Evolutionary conservation across 495 filamentous ascomycete genomes (phyloP), one percentile per base, ranked within the genome.

Genomic region (Hypoxylon cercidicola): DNA sequence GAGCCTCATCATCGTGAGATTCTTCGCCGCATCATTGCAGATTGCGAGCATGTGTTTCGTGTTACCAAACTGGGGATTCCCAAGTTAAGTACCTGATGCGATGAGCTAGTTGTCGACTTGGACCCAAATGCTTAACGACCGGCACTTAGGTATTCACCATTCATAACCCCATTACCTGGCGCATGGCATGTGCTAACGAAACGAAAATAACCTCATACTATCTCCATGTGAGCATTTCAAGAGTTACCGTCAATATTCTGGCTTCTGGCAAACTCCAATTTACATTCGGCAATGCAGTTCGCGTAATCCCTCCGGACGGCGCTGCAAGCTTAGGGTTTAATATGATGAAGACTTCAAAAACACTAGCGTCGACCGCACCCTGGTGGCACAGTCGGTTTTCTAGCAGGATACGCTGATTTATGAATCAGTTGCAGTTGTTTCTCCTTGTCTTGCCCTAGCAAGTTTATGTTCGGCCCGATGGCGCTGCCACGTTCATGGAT

Each of bases 1-100:
- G 63, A 66, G 63, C 63, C 63, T 60, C 63, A 56, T 66, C n/a
- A 20, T 40, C 16, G 43, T 23, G 39, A 40, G 39, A 30, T 20
- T 40, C 19, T 20, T 28, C 12, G 45, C 37, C 44, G 23, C 52
- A 7, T 25, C 16, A 32, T 25, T 55, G 25, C 51, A 51, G 51
- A 56, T 62, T 44, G 11, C 7, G 13, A 19, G 41, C 11, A 35
- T 16, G 28, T n/a, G 10, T 60, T 51, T 39, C 44, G 34, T 51
- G 51, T 56, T 37, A 20, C 21, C 23, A 37, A 55, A 20, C 43
- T 39, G 28, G 41, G 40, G 30, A 34, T 64, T 23, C 34, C 25
- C 7, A 28, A 28, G 25, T 28, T 28, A 7, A 7, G 3, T 28
- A 28, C 25, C 25, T 28, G 25, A 28, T 3, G 25, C 25, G n/a